phyloP scores from a whole-genome alignment of 2,329 filamentous ascomycete genomes.

The Pyrenophora seminiperda region DNA sequence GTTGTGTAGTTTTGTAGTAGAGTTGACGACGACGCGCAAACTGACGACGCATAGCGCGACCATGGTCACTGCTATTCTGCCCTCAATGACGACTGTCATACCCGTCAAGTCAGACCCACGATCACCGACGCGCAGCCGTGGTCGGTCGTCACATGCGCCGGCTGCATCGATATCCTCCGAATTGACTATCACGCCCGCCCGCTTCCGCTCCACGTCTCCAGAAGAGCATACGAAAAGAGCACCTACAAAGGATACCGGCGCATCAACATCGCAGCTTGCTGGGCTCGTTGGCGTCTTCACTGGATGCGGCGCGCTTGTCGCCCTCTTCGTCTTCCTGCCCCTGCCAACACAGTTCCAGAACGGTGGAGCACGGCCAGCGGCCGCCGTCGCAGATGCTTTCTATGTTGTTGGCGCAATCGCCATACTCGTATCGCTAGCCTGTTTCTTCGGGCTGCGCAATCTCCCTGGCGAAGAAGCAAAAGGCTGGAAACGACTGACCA shows the following conservation, averaged over 20 bases:
- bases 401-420: slow-evolving; percentile 81
- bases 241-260: slow-evolving; percentile 27
- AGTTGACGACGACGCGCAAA: neutral
- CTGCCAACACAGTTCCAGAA: slow-evolving; percentile 80
- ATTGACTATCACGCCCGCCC: slow-evolving; percentile 71
- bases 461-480: slow-evolving; percentile 77
- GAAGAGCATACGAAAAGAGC: slow-evolving; percentile 20
- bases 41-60: slow-evolving; percentile 61
- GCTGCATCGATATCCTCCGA: slow-evolving; percentile 74
- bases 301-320: slow-evolving; percentile 86
- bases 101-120: slow-evolving; percentile 32
- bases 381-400: slow-evolving; percentile 82
- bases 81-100: slow-evolving; percentile 62
- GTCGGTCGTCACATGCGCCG: slow-evolving; percentile 62
- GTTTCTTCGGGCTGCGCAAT: slow-evolving; percentile 75
- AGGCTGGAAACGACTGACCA: slow-evolving; percentile 60
- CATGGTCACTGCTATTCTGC: slow-evolving; percentile 96
- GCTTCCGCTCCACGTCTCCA: slow-evolving; percentile 48
- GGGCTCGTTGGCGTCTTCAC: slow-evolving; percentile 92
- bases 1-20: slow-evolving; percentile 23
- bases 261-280: slow-evolving; percentile 69
- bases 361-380: slow-evolving; percentile 71
- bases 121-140: slow-evolving; percentile 30
- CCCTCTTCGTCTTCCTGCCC: slow-evolving; percentile 80
- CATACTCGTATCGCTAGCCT: slow-evolving; percentile 72